Base-by-base conservation (phyloP, 306 rosid genomes). In the Gillenia trifoliata region DNA sequence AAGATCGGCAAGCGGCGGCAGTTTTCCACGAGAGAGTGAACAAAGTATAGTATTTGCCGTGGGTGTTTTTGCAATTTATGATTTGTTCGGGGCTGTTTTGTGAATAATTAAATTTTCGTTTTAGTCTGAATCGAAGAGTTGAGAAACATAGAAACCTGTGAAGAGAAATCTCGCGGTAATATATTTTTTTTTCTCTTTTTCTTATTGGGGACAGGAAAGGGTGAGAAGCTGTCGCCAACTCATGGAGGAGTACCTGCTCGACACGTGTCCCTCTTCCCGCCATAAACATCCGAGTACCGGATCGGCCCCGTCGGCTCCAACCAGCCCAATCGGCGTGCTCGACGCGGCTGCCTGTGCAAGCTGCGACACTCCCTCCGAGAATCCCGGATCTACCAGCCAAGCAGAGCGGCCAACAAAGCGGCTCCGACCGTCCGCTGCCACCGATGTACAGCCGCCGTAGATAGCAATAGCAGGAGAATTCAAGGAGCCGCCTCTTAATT, bases 161-260 rank as follows among this genome's bases (percentile, higher is more conserved):
- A 68, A 31, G 56, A 20, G 20, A 10, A 22, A 62, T 64, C 22
- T 41, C 45, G 57, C 16, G 26, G 8, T 22, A 70, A 62, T 50
- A 2, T 55, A 16, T 11, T 6, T 70, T 20, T 15, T 56, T 63
- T 64, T 19, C 55, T n/a, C 36, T 72, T 74, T 73, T 86, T 71
- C 79, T 47, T 17, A 57, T 74, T 52, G 70, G 81, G 80, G 57
- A 77, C 88, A 89, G 97, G 96, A 85, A 79, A 88, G 77, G 89
- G 90, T 88, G 74, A 85, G 84, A 82, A 80, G 90, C 92, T 92
- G 97, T 88, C 92, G 84, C 70, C 96, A 88, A 86, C 90, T 92
- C 29, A 92, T 92, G 97, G 85, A 83, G 70, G 85, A 81, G 83
- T 75, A 86, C 59, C 75, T 89, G 73, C 57, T 83, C 15, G 93